Base-by-base conservation (phyloP, 1,284 basidiomycete species). In the Sporisorium exsertum region DNA sequence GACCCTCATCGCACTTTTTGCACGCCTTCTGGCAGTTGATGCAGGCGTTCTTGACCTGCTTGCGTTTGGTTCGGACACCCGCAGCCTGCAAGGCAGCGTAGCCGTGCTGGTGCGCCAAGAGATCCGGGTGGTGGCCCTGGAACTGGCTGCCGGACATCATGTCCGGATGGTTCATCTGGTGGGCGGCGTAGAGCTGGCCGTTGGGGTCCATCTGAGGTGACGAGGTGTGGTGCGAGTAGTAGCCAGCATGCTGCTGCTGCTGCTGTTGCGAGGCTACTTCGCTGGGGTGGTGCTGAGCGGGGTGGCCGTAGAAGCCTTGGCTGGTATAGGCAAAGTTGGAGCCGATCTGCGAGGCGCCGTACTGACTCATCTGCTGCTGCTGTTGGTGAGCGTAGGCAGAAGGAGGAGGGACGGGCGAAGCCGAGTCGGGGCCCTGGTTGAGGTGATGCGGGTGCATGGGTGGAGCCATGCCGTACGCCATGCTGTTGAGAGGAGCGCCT, bases 1-100 rank as follows among this genome's bases (percentile, higher is more conserved):
- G 89, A 68, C 91, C 92, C 81, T 93, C 92, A 87, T 94, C 93
- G 85, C 93, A 94, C 86, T 93, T 93, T 88, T 94, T 94, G 89
- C 92, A 94, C 1, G 93, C 92, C 86, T 92, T 93, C 86, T 94
- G 93, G 84, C 93, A 94, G 80, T 92, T 92, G 51, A 92, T 92
- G 86, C 93, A 94, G 59, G 93, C 93, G 79, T 93, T 94, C 89
- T 94, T 94, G 88, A 94, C 93, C 84, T 94, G 93, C 69, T 91
- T 89, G 77, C 93, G 91, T 86, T 94, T 94, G 45, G 79, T 59
- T 10, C 77, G 77, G 29, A 79, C 61, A 32, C 65, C 72, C 10
- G 57, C 67, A 18, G 55, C 67, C 33, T 70, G 71, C 5, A 74
- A 60, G 2, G 64, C 63, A 22, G 54, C 64, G 55, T 74, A 72